phyloP scores from a whole-genome alignment of 352 stramenopile genomes.

The Globisporangium yorkense region DNA sequence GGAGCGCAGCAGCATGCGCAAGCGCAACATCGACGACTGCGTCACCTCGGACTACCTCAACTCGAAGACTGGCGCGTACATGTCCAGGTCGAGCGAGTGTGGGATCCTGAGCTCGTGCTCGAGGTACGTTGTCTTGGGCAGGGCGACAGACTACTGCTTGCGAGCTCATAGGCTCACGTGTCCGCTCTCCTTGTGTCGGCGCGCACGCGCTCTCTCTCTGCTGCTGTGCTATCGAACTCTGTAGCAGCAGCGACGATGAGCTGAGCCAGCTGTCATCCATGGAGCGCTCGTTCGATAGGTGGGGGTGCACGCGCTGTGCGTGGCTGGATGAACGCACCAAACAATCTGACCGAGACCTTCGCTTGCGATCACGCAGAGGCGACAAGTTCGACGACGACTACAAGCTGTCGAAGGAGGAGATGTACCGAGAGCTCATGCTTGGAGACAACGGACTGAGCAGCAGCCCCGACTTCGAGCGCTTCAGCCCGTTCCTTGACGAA shows the following conservation, averaged over 20 bases:
- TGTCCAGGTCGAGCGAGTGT: conserved; percentile 38
- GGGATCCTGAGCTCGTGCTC: conserved; percentile 39
- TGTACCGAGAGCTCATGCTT: conserved; percentile 58
- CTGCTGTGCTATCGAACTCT: background rate
- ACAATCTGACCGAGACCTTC: background rate
- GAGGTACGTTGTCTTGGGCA: conserved; percentile 23
- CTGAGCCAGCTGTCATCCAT: conserved; percentile 64
- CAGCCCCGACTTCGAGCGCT: conserved; percentile 62
- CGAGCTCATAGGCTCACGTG: background rate
- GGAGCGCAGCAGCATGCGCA: conserved; percentile 49
- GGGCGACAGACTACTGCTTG: background rate
- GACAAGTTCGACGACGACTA: conserved; percentile 43
- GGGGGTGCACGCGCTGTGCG: conserved; percentile 4
- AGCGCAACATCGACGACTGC: conserved; percentile 59
- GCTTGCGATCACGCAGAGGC: conserved; percentile 10
- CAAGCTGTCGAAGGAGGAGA: conserved; percentile 56
- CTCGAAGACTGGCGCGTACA: conserved; percentile 23
- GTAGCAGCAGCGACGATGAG: conserved; percentile 76
- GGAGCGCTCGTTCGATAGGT: conserved; percentile 59
- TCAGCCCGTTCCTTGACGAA: conserved; percentile 73
- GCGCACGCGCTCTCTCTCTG: background rate
- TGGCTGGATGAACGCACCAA: background rate
- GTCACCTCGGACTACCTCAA: conserved; percentile 28
- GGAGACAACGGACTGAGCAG: conserved; percentile 51
- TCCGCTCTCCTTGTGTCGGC: background rate